These are phyloP conservation scores for Singerocomus inundabilis DNA, from an alignment of 1,284 basidiomycete genomes.

Conservation along the genomic window DNA sequence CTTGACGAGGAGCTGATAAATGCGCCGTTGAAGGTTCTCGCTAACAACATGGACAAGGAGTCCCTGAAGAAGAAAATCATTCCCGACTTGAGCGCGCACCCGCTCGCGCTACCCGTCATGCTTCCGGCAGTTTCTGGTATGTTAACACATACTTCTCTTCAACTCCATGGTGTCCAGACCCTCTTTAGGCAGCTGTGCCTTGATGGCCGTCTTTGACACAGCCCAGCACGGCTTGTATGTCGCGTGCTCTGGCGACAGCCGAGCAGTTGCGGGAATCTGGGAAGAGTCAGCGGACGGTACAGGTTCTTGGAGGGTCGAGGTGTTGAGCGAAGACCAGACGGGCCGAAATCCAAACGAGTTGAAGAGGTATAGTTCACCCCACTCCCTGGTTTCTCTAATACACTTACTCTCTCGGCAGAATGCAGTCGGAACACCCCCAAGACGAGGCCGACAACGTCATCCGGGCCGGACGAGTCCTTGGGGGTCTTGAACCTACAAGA, in stretches of 20 bases:
- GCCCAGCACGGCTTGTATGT: slow-evolving; percentile 81
- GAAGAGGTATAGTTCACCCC: slow-evolving; percentile 47
- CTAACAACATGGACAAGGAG: slow-evolving; percentile 51
- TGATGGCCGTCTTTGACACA: slow-evolving; percentile 84
- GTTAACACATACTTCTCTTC: background rate
- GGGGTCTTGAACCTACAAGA: slow-evolving; percentile 91
- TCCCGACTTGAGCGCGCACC: slow-evolving; percentile 71
- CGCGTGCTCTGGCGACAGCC: slow-evolving; percentile 91
- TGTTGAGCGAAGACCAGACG: slow-evolving; percentile 93
- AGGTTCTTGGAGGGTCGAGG: slow-evolving; percentile 84
- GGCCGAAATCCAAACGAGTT: slow-evolving; percentile 86
- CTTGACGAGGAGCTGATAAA: slow-evolving; percentile 79
- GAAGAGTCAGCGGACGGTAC: slow-evolving; percentile 58
- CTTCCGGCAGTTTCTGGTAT: slow-evolving; percentile 75
- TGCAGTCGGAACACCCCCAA: slow-evolving; percentile 86
- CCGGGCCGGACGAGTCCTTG: slow-evolving; percentile 82
- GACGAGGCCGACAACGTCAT: slow-evolving; percentile 84
- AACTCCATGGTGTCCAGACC: slow-evolving; percentile 8
- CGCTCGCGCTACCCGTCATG: slow-evolving; percentile 67
- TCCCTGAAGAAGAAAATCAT: slow-evolving; percentile 49
- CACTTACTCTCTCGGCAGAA: slow-evolving; percentile 44
- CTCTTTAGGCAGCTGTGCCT: slow-evolving; percentile 76
- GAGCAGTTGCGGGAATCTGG: slow-evolving; percentile 95
- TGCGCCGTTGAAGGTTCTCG: slow-evolving; percentile 74
- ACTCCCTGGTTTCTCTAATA: background rate